A percentile compares a stretch with the other conserved stretches of the same genome.
Evolutionary conservation across 805 yeast genomes (phyloP).

Genomic region (Wickerhamomyces pijperi): DNA sequence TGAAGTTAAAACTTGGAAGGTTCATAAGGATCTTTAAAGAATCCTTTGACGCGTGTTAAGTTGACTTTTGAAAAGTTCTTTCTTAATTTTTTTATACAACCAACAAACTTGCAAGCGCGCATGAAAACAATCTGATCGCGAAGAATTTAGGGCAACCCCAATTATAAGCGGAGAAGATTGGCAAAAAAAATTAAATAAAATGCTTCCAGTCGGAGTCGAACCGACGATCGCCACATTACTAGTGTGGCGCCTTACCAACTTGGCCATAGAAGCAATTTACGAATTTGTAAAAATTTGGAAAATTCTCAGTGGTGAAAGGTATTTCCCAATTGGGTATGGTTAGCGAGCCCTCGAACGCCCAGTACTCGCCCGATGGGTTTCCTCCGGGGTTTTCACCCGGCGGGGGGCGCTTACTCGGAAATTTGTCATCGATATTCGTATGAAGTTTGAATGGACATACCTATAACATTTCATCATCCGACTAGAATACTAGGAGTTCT

Average conservation of each 20-base stretch:
- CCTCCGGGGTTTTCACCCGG: too few relatives aligned
- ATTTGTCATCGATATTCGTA: too few relatives aligned
- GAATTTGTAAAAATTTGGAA: background rate
- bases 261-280: conserved; percentile 36
- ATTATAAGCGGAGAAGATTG: too few relatives aligned
- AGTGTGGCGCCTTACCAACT: conserved; percentile 78
- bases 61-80: background rate
- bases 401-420: too few relatives aligned
- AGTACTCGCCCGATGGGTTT: too few relatives aligned
- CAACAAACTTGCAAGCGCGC: too few relatives aligned
- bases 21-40: conserved; percentile 8
- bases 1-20: conserved; percentile 24
- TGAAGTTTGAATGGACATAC: too few relatives aligned
- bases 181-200: conserved; percentile 11
- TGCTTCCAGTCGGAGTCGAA: conserved; percentile 66
- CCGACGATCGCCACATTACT: conserved; percentile 78
- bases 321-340: background rate
- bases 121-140: background rate
- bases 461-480: too few relatives aligned
- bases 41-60: background rate
- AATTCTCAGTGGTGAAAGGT: background rate
- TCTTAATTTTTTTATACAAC: too few relatives aligned
- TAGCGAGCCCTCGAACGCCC: conserved; percentile 5
- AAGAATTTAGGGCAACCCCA: background rate
- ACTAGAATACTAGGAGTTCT: too few relatives aligned